phyloP scores from a whole-genome alignment of 2,329 filamentous ascomycete species.

The Hypoxylon sp. region DNA sequence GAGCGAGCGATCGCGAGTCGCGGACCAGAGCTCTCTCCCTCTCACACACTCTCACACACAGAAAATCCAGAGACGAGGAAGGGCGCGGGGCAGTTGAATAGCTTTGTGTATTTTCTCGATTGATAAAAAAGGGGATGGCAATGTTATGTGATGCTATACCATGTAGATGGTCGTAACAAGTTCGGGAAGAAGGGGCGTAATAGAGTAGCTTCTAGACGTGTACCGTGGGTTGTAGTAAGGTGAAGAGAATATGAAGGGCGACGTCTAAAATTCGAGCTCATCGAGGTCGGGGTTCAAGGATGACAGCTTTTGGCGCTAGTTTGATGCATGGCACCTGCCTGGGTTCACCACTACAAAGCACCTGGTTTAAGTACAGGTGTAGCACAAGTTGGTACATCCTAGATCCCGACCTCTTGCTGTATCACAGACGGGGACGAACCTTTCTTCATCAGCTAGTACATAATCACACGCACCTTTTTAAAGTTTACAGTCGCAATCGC shows the following conservation, averaged over 20 bases:
- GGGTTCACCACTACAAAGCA: constrained; percentile 8
- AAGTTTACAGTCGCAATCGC: not conserved
- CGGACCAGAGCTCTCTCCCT: not conserved
- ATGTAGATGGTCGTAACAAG: not conserved
- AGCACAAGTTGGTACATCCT: constrained; percentile 13
- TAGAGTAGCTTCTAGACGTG: not conserved
- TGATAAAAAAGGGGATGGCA: not conserved
- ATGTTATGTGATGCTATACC: constrained; percentile 2
- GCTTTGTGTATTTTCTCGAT: constrained; percentile 9
- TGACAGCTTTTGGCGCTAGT: constrained; percentile 38
- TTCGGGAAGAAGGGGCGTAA: constrained; percentile 5
- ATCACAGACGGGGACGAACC: constrained; percentile 7
- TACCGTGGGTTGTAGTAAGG: not conserved
- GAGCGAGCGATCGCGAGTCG: constrained; percentile 3
- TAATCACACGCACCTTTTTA: not conserved
- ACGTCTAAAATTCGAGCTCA: constrained; percentile 19
- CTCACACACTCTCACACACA: too few relatives aligned
- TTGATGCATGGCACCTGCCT: constrained; percentile 18
- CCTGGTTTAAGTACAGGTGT: not conserved
- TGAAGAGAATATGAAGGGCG: not conserved
- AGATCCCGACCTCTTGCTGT: constrained; percentile 15
- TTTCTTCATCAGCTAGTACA: not conserved
- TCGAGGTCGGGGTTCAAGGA: constrained; percentile 35
- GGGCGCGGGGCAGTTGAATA: constrained; percentile 28
- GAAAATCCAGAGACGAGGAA: constrained; percentile 9